Percentiles rank a stretch among this genome's conserved stretches.
Evolutionary conservation across 306 rosid genomes (phyloP).

Genomic region (Nissolia schottii): DNA sequence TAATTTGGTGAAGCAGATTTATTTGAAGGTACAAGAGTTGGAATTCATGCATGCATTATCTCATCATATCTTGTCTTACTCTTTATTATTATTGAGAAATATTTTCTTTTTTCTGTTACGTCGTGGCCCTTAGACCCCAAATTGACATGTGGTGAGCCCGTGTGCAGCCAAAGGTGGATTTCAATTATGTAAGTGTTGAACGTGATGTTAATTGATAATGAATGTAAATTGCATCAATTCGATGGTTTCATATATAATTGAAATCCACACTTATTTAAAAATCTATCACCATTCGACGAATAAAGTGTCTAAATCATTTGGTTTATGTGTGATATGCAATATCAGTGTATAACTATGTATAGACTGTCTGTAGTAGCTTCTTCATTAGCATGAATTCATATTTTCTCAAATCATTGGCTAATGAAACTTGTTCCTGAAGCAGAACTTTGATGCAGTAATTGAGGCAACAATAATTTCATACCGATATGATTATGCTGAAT

Average conservation of each 20-base stretch:
- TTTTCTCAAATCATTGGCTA: not conserved
- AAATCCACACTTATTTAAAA: too few species aligned
- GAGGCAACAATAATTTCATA: slow-evolving; percentile 35
- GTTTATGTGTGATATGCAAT: not conserved
- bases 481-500: slow-evolving; percentile 35
- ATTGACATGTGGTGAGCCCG: too few species aligned
- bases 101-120: too few species aligned
- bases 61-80: not conserved
- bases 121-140: too few species aligned
- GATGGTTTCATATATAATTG: too few species aligned
- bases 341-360: not conserved
- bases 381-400: not conserved
- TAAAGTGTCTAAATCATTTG: too few species aligned
- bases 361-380: not conserved
- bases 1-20: slow-evolving; percentile 34
- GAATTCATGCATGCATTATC: not conserved
- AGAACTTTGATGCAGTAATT: slow-evolving; percentile 43
- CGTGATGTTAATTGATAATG: too few species aligned
- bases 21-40: slow-evolving; percentile 22
- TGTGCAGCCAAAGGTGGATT: too few species aligned
- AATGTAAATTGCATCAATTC: too few species aligned
- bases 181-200: too few species aligned
- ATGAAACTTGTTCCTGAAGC: not conserved
- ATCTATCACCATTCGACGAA: too few species aligned
- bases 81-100: too few species aligned